phyloP scores from a whole-genome alignment of 495 filamentous ascomycete genomes.

The Tuber borchii region DNA sequence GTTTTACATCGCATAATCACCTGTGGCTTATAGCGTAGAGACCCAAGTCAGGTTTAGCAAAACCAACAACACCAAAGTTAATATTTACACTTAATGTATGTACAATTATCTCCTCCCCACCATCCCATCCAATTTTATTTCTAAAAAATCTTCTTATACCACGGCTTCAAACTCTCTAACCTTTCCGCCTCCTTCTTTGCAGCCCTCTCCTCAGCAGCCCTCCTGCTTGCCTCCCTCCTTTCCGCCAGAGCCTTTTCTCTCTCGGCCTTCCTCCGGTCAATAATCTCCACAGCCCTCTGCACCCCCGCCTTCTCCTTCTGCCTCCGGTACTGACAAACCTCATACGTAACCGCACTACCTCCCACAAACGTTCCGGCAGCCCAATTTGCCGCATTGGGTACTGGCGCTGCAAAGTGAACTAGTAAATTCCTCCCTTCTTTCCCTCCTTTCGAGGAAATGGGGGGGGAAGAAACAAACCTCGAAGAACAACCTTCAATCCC shows the following conservation, averaged over 20 bases:
- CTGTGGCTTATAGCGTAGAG: background rate
- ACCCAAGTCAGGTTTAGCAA: conserved; percentile 2
- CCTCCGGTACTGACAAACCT: conserved; percentile 71
- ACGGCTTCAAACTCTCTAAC: conserved; percentile 11
- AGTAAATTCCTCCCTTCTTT: conserved; percentile 2
- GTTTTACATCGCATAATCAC: background rate
- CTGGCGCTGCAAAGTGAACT: conserved; percentile 41
- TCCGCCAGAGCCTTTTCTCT: conserved; percentile 54
- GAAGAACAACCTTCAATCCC: conserved; percentile 61
- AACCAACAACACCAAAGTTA: conserved; percentile 5
- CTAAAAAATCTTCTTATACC: conserved; percentile 39
- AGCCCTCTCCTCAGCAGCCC: conserved; percentile 15
- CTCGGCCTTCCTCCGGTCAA: conserved; percentile 64
- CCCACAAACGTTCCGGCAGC: conserved; percentile 68
- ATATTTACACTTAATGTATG: conserved; percentile 33
- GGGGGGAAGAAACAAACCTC: conserved; percentile 52
- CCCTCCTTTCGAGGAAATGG: background rate
- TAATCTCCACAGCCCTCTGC: conserved; percentile 70
- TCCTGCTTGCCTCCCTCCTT: conserved; percentile 35
- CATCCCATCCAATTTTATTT: background rate
- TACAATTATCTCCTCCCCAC: conserved; percentile 6
- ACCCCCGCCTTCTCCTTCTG: conserved; percentile 67
- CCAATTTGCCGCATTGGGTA: conserved; percentile 67
- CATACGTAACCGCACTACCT: conserved; percentile 60
- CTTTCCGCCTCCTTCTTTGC: conserved; percentile 12